phyloP scores from a whole-genome alignment of 2,329 filamentous ascomycete species.

The Penicillium freii region DNA sequence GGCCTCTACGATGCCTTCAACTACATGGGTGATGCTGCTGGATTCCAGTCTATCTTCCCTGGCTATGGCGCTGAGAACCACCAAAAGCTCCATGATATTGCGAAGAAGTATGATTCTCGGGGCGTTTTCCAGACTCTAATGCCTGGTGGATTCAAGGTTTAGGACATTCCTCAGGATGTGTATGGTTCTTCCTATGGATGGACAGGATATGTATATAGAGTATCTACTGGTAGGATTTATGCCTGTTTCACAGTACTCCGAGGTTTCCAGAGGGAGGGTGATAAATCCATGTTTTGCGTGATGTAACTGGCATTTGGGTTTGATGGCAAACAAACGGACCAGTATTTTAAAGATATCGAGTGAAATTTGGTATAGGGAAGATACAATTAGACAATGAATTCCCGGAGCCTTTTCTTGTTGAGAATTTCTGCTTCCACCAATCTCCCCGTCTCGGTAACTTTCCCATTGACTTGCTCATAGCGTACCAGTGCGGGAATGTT shows the following conservation, averaged over 20 bases:
- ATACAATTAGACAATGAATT: slow-evolving; percentile 20
- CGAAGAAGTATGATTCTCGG: slow-evolving; percentile 39
- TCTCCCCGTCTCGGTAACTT: slow-evolving; percentile 33
- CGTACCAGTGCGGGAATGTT: slow-evolving; percentile 39
- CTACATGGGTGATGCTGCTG: no score
- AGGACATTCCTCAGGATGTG: background rate
- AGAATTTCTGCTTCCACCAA: slow-evolving; percentile 35
- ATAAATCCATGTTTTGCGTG: background rate
- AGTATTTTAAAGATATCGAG: no score
- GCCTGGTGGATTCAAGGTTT: slow-evolving; percentile 43
- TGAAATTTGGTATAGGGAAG: background rate
- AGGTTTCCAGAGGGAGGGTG: background rate
- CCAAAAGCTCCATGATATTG: slow-evolving; percentile 28
- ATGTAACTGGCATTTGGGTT: background rate
- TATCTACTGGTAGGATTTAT: background rate
- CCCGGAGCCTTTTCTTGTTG: slow-evolving; percentile 23
- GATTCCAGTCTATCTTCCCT: no score
- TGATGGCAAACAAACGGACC: no score
- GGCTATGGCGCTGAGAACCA: no score
- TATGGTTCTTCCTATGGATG: background rate
- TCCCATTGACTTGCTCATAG: slow-evolving; percentile 33
- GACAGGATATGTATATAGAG: background rate
- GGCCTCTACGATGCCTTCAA: no score
- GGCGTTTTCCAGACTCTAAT: slow-evolving; percentile 40
- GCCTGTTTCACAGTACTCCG: background rate